Evolutionary conservation across 352 stramenopile species (phyloP).

Genomic region (Pythium scleroteichum): DNA sequence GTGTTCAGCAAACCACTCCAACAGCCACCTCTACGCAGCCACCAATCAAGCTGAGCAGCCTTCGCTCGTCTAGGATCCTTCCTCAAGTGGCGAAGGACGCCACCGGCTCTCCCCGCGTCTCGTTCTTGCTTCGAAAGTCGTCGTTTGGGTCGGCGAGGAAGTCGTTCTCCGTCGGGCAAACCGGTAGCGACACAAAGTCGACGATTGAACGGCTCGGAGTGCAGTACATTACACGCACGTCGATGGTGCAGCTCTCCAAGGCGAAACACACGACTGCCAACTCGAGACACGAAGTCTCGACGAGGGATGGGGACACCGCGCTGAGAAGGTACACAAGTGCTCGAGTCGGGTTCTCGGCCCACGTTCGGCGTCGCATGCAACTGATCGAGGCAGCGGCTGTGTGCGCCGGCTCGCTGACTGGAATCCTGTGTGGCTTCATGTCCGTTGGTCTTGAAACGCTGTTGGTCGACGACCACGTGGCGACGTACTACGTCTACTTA

Average conservation of each 20-base stretch:
- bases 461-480: conserved; percentile 18
- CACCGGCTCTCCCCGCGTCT: background rate
- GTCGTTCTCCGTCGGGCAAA: background rate
- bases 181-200: conserved; percentile 19
- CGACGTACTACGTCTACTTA: conserved; percentile 34
- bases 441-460: conserved; percentile 39
- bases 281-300: conserved; percentile 3
- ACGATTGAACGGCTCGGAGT: conserved; percentile 45
- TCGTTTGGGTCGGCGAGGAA: conserved; percentile 6
- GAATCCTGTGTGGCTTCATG: conserved; percentile 39
- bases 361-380: conserved; percentile 30
- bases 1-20: background rate
- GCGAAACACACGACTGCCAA: conserved; percentile 22
- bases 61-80: background rate
- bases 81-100: background rate
- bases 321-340: background rate
- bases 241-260: conserved; percentile 34
- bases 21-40: background rate
- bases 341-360: conserved; percentile 31
- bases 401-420: conserved; percentile 27
- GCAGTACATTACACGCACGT: conserved; percentile 39
- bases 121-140: background rate
- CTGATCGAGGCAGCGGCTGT: conserved; percentile 37
- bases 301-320: background rate
- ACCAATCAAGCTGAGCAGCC: background rate